These are phyloP conservation scores for Candida jianshihensis DNA, from an alignment of 805 yeast species.

Conservation along the genomic window DNA sequence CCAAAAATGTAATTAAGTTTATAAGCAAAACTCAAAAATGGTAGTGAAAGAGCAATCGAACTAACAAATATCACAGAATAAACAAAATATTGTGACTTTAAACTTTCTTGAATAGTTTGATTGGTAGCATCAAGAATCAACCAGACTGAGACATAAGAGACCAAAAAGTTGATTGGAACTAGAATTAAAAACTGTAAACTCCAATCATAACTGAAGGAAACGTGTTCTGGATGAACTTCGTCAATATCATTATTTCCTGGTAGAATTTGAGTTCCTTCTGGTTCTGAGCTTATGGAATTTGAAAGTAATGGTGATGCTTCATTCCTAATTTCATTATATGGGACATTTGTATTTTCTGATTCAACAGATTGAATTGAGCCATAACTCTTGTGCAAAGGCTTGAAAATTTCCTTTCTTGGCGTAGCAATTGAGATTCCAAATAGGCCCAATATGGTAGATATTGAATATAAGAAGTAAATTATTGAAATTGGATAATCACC, in stretches of 20 bases:
- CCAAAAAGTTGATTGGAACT: slow-evolving; percentile 56
- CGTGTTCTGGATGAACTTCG: slow-evolving; percentile 15
- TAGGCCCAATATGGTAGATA: slow-evolving; percentile 46
- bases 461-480: slow-evolving; percentile 38
- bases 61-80: slow-evolving; percentile 28
- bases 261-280: too few relatives aligned
- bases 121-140: slow-evolving; percentile 56
- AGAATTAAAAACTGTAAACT: slow-evolving; percentile 59
- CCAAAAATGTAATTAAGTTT: slow-evolving; percentile 52
- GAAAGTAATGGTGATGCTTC: slow-evolving; percentile 31
- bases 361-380: slow-evolving; percentile 9
- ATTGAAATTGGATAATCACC: slow-evolving; percentile 47
- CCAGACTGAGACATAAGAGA: slow-evolving; percentile 45
- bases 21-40: slow-evolving; percentile 63
- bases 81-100: slow-evolving; percentile 32
- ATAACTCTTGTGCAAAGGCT: neutral
- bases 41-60: slow-evolving; percentile 34
- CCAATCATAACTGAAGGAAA: slow-evolving; percentile 71
- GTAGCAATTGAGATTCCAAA: slow-evolving; percentile 30
- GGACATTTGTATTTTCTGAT: neutral
- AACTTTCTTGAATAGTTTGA: slow-evolving; percentile 68
- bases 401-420: slow-evolving; percentile 7
- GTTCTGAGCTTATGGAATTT: slow-evolving; percentile 13
- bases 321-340: slow-evolving; percentile 17
- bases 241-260: slow-evolving; percentile 4